These are phyloP conservation scores for Coniella lustricola DNA, from an alignment of 2,329 filamentous ascomycete genomes.

Conservation along the genomic window DNA sequence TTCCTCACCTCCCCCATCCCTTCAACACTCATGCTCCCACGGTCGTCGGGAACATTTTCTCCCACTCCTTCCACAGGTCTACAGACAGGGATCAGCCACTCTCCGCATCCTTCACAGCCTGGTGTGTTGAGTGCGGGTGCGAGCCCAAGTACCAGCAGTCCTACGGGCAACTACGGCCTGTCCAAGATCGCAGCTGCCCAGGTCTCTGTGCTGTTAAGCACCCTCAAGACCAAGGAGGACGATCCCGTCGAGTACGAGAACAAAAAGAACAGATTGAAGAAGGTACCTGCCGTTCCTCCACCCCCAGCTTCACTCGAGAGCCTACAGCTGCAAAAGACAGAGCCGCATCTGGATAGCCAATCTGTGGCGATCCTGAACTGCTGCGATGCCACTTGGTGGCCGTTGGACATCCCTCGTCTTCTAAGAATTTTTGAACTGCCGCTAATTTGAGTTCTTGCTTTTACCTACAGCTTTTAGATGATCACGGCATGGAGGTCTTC, in stretches of 20 bases:
- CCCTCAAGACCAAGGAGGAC: constrained; percentile 90
- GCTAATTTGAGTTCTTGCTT: background rate
- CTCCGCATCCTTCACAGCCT: constrained; percentile 50
- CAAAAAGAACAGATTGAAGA: constrained; percentile 84
- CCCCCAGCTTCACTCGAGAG: too few relatives aligned
- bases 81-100: constrained; percentile 49
- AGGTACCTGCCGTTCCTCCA: constrained; percentile 49
- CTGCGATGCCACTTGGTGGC: too few relatives aligned
- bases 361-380: too few relatives aligned
- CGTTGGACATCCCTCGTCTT: background rate
- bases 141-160: constrained; percentile 55
- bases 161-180: constrained; percentile 59
- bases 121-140: constrained; percentile 53
- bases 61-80: constrained; percentile 52
- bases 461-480: constrained; percentile 73
- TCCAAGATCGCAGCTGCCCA: constrained; percentile 94
- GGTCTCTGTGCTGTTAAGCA: constrained; percentile 87
- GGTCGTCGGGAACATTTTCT: constrained; percentile 57
- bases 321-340: too few relatives aligned
- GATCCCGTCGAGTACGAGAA: constrained; percentile 81
- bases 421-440: background rate
- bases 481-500: constrained; percentile 98
- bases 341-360: too few relatives aligned
- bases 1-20: constrained; percentile 16
- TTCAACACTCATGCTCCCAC: constrained; percentile 46